These are phyloP conservation scores for Candida sphagnicola DNA, from an alignment of 805 yeast species.

Conservation along the genomic window DNA sequence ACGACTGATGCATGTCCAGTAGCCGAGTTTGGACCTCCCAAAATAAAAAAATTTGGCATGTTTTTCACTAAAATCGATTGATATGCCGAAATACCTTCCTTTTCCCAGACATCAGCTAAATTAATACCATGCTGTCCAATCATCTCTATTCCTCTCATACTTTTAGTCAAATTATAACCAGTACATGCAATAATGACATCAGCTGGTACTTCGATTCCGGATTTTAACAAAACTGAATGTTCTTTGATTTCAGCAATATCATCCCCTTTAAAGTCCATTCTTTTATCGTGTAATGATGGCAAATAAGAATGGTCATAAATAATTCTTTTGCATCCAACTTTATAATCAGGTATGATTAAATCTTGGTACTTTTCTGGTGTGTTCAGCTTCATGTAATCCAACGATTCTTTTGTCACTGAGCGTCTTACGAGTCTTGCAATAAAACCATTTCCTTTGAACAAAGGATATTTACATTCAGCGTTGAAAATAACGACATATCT, in stretches of 20 bases:
- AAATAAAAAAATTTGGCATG: conserved; percentile 30
- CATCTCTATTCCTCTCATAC: conserved; percentile 14
- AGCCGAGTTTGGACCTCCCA: conserved; percentile 40
- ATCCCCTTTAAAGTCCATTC: conserved; percentile 20
- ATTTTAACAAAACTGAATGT: conserved; percentile 23
- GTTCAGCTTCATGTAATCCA: conserved; percentile 21
- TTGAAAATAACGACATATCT: conserved; percentile 19
- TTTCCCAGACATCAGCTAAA: conserved; percentile 22
- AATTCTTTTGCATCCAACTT: conserved; percentile 39
- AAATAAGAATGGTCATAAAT: conserved; percentile 35
- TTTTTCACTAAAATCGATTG: conserved; percentile 28
- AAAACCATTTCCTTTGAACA: conserved; percentile 25
- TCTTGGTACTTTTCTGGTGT: conserved; percentile 33
- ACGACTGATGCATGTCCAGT: conserved; percentile 42
- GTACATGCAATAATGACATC: conserved; percentile 42
- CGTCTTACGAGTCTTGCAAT: conserved; percentile 21
- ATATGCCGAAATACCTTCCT: conserved; percentile 32
- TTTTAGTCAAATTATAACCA: conserved; percentile 27
- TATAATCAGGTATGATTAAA: conserved; percentile 31
- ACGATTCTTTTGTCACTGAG: conserved; percentile 14
- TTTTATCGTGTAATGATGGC: conserved; percentile 27
- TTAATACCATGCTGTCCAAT: conserved; percentile 24
- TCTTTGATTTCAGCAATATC: conserved; percentile 23
- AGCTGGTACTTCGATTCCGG: conserved; percentile 26
- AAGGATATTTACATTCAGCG: conserved; percentile 31